phyloP scores from a whole-genome alignment of 1,284 basidiomycete species.

The Cryptococcus sp. region DNA sequence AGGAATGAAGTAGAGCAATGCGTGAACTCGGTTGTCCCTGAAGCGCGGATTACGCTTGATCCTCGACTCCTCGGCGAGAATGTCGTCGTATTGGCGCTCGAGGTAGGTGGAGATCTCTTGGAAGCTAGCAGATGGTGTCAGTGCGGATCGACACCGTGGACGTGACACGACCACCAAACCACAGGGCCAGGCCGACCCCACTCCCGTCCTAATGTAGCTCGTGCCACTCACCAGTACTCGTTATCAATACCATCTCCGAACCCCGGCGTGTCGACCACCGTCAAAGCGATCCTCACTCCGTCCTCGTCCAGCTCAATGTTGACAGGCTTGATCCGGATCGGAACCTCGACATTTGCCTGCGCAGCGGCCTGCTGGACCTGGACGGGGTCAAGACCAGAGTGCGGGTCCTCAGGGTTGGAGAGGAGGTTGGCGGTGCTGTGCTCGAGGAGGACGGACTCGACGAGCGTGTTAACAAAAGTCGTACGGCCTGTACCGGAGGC shows the following conservation, averaged over 20 bases:
- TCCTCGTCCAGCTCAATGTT: constrained; percentile 93
- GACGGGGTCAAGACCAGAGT: constrained; percentile 71
- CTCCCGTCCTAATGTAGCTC: too few relatives aligned
- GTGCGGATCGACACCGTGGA: not conserved
- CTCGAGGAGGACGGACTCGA: constrained; percentile 81
- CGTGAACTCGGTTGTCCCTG: constrained; percentile 95
- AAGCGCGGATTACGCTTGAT: constrained; percentile 99
- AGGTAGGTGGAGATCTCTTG: constrained; percentile 95
- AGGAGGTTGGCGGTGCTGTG: constrained; percentile 50
- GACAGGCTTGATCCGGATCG: constrained; percentile 92
- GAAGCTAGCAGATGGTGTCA: constrained; percentile 59
- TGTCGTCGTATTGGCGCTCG: constrained; percentile 99
- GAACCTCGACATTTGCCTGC: constrained; percentile 89
- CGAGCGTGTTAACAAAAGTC: constrained; percentile 96
- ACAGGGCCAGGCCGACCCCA: too few relatives aligned
- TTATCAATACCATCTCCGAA: constrained; percentile 99
- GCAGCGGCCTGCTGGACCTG: constrained; percentile 52
- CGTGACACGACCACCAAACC: too few relatives aligned
- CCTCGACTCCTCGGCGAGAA: constrained; percentile 95
- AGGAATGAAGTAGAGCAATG: constrained; percentile 96
- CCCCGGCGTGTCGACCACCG: constrained; percentile 97
- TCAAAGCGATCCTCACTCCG: constrained; percentile 94
- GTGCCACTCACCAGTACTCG: constrained; percentile 82
- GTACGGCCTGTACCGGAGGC: constrained; percentile 94
- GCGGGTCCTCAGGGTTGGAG: constrained; percentile 57